phyloP scores from a whole-genome alignment of 495 filamentous ascomycete species.

The Talaromyces wortmannii region DNA sequence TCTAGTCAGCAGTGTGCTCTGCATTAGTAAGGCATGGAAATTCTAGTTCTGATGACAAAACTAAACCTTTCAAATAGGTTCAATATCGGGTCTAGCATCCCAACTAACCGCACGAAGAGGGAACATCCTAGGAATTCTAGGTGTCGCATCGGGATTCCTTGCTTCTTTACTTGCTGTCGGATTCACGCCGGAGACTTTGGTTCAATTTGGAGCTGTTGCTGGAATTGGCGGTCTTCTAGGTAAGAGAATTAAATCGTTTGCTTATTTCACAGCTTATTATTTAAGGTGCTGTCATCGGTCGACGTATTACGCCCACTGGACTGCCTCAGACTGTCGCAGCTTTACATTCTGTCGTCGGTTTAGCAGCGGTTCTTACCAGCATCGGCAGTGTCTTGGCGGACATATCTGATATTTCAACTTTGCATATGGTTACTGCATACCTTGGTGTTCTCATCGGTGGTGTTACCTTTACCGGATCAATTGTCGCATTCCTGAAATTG shows the following conservation, averaged over 20 bases:
- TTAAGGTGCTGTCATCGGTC: conserved; percentile 61
- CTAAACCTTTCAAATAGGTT: conserved; percentile 25
- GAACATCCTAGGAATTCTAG: conserved; percentile 74
- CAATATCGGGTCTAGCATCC: conserved; percentile 64
- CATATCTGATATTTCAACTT: conserved; percentile 55
- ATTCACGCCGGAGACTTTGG: conserved; percentile 62
- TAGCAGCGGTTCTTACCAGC: conserved; percentile 75
- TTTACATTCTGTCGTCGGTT: conserved; percentile 73
- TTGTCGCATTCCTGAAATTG: conserved; percentile 77
- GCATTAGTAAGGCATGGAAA: conserved; percentile 42
- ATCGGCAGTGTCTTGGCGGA: conserved; percentile 73
- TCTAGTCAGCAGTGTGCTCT: conserved; percentile 68
- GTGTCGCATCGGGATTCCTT: conserved; percentile 69
- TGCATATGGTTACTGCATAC: conserved; percentile 75
- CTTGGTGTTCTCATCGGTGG: conserved; percentile 72
- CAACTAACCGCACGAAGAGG: conserved; percentile 72
- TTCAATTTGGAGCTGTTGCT: conserved; percentile 68
- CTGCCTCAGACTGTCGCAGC: conserved; percentile 78
- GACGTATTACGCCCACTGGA: conserved; percentile 72
- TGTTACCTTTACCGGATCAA: conserved; percentile 76
- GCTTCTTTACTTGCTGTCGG: conserved; percentile 73
- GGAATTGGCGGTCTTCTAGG: conserved; percentile 54
- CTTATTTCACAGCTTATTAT: not conserved
- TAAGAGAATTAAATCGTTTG: conserved; percentile 7
- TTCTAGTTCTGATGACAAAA: not conserved